Percentiles rank a stretch among this genome's conserved stretches.
Conservation (phyloP, 169 alveolate genomes). For the Eimeria zaria region DNA sequence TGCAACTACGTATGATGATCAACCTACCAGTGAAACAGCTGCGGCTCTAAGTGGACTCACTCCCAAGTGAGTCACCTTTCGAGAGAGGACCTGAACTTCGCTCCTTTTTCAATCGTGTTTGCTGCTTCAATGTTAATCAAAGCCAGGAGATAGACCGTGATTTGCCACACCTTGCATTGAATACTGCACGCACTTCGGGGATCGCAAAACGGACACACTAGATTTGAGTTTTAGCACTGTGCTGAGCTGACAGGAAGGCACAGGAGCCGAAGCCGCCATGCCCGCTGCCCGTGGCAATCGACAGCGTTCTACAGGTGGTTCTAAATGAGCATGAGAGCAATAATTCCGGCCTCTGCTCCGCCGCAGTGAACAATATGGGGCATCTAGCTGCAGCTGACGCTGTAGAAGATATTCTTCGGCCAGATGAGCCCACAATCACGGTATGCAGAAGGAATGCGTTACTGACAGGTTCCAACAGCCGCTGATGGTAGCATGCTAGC, state of each 20-base stretch:
- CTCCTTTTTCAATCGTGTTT: neutral
- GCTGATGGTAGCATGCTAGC: neutral
- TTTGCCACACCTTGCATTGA: neutral
- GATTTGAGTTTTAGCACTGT: neutral
- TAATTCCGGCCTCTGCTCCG: neutral
- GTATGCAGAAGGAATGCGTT: neutral
- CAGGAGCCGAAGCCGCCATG: conserved; percentile 46
- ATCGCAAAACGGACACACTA: neutral
- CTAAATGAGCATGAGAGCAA: neutral
- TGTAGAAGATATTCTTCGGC: conserved; percentile 9
- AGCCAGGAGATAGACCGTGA: neutral
- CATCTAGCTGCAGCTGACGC: neutral
- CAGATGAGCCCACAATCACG: conserved; percentile 56
- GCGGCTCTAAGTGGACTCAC: neutral
- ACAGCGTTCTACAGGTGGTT: neutral
- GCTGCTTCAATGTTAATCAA: neutral
- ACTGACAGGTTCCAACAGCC: neutral
- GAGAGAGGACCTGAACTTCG: neutral
- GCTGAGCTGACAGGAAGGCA: conserved; percentile 33
- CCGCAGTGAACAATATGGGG: neutral
- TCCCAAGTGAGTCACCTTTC: conserved; percentile 15
- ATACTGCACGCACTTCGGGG: neutral
- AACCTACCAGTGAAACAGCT: neutral
- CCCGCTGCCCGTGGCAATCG: conserved; percentile 23
- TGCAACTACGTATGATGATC: conserved; percentile 3